Base-by-base conservation (phyloP, 108 stramenopile species). In the Pseudonitzschia pungens region DNA sequence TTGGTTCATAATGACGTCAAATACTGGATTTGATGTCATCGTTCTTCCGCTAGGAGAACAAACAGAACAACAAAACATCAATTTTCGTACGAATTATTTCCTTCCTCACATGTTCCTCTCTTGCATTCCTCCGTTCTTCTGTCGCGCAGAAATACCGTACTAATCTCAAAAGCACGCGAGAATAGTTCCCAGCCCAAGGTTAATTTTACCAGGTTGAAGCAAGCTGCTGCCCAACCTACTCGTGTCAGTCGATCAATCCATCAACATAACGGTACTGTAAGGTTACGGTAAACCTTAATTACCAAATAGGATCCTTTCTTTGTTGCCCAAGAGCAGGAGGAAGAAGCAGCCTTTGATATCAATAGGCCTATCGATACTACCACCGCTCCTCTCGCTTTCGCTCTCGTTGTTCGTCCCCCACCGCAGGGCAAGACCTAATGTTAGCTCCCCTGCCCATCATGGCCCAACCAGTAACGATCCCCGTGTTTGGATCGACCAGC, bases 391-490 rank as follows among this genome's bases (percentile, higher is more conserved):
- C 10, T 8, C n/a, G 53, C 53, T 54, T 14, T 54, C n/a, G 36
- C 6, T 36, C 36, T 6, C 36, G 6, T n/a, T n/a, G n/a, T n/a
- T n/a, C n/a, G n/a, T n/a, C n/a, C n/a, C n/a, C n/a, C n/a, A n/a
- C n/a, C n/a, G n/a, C 36, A 6, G 50, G n/a, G n/a, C 20, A 3
- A 51, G n/a, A 51, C 16, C 7, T 12, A 22, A 58, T 58, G 57
- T 58, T 27, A 58, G 57, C 57, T 58, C 15, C 53, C 24, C 15
- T 54, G 24, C 57, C 57, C 9, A 31, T 31, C 32, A 65, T 65
- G 64, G 40, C 64, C 22, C 64, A 69, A 10, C 51, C 73, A 53
- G 65, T 74, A 14, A 65, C 73, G 21, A 62, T 74, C 32, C 73
- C 73, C 15, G 44, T 74, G 29, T 74, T 74, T 24, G 73, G 64